Evolutionary conservation across 2,329 filamentous ascomycete species (phyloP), one percentile per base, ranked within the genome.

Genomic region (Biscogniauxia mediterranea): DNA sequence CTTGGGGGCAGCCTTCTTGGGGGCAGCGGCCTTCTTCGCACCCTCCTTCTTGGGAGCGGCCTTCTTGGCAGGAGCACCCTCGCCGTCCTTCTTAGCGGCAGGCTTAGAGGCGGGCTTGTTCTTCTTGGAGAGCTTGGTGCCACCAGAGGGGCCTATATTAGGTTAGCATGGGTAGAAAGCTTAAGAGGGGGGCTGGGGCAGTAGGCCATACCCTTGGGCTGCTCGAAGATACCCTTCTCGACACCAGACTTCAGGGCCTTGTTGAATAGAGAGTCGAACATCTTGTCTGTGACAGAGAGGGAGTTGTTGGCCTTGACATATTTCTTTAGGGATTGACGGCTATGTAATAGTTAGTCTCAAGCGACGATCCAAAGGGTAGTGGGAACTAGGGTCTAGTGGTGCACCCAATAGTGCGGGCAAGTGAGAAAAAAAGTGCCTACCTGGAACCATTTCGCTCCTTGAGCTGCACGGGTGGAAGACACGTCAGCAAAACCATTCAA

Each of bases 61-160:
- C 62, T 74, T 73, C 57, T 69, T 46, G 5, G 38, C 38, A 46
- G 32, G 32, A 11, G 38, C 38, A n/a, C 15, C 63, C 28, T 51
- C 59, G 51, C 19, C 19, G n/a, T 68, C 58, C 54, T 60, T 59
- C 57, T 59, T 67, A 76, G 59, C 80, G 71, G 56, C 70, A 55
- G 78, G 71, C 70, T 78, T 78, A 5, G 68, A 74, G 23, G 76
- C 68, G 63, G 79, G 76, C 75, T 82, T 78, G 65, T 81, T 77
- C 83, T 92, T 93, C 88, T 94, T 94, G 62, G 89, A 90, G 63
- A 97, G 89, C 89, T 97, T 97, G 79, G 95, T 92, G 69, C 92
- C 90, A 63, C 93, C 93, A 66, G 93, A 97, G 62, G 92, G 84
- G 72, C 90, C 90, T 93, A 62, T 1, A 15, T 54, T 21, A 19